phyloP scores from a whole-genome alignment of 306 rosid species.

The Inga oerstediana region DNA sequence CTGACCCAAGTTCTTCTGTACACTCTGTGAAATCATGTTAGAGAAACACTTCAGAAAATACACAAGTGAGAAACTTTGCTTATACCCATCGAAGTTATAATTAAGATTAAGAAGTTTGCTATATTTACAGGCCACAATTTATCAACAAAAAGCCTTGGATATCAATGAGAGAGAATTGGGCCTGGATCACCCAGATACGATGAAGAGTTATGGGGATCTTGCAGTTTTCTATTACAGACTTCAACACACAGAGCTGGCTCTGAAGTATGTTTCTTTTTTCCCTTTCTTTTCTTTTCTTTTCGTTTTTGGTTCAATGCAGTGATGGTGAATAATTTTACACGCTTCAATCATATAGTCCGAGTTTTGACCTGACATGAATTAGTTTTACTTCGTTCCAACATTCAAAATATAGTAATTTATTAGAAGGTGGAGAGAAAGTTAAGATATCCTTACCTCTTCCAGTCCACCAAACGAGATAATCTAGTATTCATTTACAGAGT shows the following conservation, averaged over 20 bases:
- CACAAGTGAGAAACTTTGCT: background rate
- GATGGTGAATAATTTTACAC: constrained; percentile 15
- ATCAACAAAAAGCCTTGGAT: constrained; percentile 98
- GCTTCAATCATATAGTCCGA: background rate
- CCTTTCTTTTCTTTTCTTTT: background rate
- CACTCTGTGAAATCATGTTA: background rate
- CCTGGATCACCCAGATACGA: constrained; percentile 98
- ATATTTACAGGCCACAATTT: constrained; percentile 84
- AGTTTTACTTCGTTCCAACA: background rate
- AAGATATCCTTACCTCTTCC: background rate
- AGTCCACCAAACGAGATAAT: background rate
- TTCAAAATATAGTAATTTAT: constrained; percentile 19
- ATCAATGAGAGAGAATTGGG: constrained; percentile 98
- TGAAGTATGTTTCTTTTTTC: constrained; percentile 68
- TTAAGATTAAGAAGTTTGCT: constrained; percentile 28
- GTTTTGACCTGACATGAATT: background rate
- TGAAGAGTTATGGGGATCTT: constrained; percentile 99
- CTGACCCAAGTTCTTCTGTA: no score
- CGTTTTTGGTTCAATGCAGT: constrained; percentile 32
- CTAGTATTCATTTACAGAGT: background rate
- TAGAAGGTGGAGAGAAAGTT: constrained; percentile 16
- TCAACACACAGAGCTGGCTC: constrained; percentile 97
- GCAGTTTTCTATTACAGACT: constrained; percentile 99
- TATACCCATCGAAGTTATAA: background rate
- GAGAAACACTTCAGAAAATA: background rate